Evolutionary conservation across 306 rosid species (phyloP).

Genomic region (Citrullus amarus): DNA sequence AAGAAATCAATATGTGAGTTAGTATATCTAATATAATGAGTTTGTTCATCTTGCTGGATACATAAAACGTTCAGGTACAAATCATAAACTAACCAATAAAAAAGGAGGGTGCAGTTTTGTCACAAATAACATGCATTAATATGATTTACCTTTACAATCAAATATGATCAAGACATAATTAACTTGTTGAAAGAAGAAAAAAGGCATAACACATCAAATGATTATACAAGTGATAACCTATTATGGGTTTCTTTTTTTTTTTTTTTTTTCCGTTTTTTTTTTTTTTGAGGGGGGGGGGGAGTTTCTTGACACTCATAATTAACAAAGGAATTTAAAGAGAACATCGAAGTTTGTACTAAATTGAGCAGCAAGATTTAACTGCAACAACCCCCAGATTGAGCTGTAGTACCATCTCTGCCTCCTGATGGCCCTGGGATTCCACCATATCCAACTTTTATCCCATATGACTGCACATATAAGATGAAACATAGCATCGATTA

Average conservation of each 20-base stretch:
- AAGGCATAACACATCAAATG: neutral
- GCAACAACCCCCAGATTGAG: slow-evolving; percentile 84
- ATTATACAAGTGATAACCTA: neutral
- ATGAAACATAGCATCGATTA: neutral
- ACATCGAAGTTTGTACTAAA: neutral
- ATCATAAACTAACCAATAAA: neutral
- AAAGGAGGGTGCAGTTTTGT: neutral
- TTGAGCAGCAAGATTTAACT: slow-evolving; percentile 31
- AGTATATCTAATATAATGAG: neutral
- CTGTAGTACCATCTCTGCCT: slow-evolving; percentile 79
- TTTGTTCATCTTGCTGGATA: neutral
- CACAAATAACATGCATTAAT: neutral
- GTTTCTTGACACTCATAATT: neutral
- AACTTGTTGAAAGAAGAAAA: neutral
- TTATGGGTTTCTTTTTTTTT: neutral
- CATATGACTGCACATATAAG: slow-evolving; percentile 68
- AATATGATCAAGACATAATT: neutral
- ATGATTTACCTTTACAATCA: slow-evolving; percentile 3
- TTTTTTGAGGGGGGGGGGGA: neutral
- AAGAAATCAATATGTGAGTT: neutral
- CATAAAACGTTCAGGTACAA: neutral
- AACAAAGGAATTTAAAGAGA: neutral
- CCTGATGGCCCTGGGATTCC: slow-evolving; percentile 98
- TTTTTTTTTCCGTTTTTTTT: neutral
- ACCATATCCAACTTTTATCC: slow-evolving; percentile 95